Conservation (phyloP, 257 asterid species). For the Penstemon newberryi region DNA sequence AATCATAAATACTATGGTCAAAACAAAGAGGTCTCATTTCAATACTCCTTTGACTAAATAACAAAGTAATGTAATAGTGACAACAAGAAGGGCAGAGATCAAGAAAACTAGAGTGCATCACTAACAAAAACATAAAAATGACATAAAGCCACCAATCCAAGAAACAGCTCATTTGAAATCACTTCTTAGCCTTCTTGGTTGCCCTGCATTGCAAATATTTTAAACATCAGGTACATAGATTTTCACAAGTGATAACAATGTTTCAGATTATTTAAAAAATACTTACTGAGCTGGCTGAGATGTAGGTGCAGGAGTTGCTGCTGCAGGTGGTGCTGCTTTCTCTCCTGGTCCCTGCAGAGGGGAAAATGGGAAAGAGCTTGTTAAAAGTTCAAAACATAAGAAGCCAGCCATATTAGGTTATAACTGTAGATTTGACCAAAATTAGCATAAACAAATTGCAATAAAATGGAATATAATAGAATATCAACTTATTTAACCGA, state of each 20-base stretch:
- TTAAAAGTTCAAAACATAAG: background rate
- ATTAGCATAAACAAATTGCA: background rate
- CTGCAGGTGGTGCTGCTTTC: conserved; percentile 46
- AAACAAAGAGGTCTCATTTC: conserved; percentile 23
- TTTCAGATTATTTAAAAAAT: background rate
- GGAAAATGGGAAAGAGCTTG: background rate
- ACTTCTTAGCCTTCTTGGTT: conserved; percentile 80
- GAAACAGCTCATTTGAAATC: conserved; percentile 22
- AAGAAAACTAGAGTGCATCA: conserved; percentile 31
- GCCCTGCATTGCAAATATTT: conserved; percentile 43
- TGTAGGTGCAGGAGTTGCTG: conserved; percentile 50
- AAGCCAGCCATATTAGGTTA: background rate
- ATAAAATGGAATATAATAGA: too few species aligned
- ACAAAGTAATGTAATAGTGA: conserved; percentile 34
- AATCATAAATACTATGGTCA: conserved; percentile 12
- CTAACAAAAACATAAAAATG: conserved; percentile 30
- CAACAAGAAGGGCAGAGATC: conserved; percentile 14
- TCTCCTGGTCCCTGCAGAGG: conserved; percentile 68
- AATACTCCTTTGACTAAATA: conserved; percentile 41
- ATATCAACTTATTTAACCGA: background rate
- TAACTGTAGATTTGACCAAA: background rate
- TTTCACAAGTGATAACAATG: background rate
- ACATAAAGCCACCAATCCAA: conserved; percentile 14
- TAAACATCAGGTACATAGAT: background rate
- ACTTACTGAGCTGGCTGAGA: conserved; percentile 72